These are phyloP conservation scores for Nicotiana knightiana DNA, from an alignment of 257 asterid genomes.

Conservation along the genomic window DNA sequence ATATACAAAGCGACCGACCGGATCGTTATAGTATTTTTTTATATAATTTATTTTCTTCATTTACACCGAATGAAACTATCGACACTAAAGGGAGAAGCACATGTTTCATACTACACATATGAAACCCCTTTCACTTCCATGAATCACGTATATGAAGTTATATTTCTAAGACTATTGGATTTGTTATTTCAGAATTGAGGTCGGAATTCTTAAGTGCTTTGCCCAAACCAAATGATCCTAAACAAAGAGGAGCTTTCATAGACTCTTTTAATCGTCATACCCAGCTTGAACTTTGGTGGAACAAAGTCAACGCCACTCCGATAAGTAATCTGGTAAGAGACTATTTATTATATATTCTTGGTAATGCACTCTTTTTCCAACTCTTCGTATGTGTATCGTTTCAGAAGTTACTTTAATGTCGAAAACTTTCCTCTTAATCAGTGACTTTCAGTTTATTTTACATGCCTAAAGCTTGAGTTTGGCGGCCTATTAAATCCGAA, in stretches of 20 bases:
- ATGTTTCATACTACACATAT: not conserved
- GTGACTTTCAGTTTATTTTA: no score
- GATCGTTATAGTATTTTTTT: no score
- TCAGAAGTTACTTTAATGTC: no score
- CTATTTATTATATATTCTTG: no score
- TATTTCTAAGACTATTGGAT: not conserved
- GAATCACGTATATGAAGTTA: not conserved
- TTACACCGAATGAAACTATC: not conserved
- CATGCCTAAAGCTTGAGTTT: no score
- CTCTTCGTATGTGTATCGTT: no score
- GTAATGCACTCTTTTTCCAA: no score
- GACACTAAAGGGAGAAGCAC: no score
- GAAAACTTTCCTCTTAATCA: no score
- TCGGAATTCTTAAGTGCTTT: not conserved
- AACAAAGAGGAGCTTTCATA: not conserved
- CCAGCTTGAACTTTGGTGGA: conserved; percentile 4
- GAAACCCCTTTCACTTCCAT: not conserved
- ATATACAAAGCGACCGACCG: no score
- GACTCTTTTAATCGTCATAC: conserved; percentile 2
- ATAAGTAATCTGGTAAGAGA: not conserved
- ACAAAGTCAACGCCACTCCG: not conserved
- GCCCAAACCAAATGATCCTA: not conserved
- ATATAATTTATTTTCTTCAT: no score
- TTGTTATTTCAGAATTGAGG: conserved; percentile 2
- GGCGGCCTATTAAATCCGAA: no score